A percentile compares a stretch with the other conserved stretches of the same genome.
These are phyloP conservation scores for Volvox carteri DNA, from an alignment of 163 green algal genomes.

Conservation along the genomic window DNA sequence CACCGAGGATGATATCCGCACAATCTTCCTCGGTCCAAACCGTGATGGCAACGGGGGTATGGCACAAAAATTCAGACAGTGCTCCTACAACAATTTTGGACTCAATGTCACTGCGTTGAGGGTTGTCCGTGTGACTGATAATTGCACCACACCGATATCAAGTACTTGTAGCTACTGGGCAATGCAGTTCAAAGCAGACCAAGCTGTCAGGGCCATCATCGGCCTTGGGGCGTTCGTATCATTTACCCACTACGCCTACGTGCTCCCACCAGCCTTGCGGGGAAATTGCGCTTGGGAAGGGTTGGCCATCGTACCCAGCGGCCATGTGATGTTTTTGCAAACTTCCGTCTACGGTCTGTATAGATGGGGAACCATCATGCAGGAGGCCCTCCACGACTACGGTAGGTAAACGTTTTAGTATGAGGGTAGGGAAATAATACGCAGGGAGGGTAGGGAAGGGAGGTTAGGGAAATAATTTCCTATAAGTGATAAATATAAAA, in stretches of 20 bases:
- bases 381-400: no score
- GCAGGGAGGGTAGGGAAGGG: no score
- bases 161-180: neutral
- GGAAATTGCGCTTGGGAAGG: neutral
- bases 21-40: neutral
- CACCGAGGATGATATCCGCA: neutral
- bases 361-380: neutral
- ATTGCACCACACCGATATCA: neutral
- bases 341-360: neutral
- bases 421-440: no score
- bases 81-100: neutral
- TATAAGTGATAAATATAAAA: no score
- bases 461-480: no score
- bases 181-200: neutral
- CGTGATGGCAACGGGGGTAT: neutral
- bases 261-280: neutral
- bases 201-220: neutral
- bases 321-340: neutral
- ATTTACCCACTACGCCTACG: neutral
- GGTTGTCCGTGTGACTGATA: neutral
- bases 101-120: neutral
- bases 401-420: no score
- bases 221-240: neutral
- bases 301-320: neutral
- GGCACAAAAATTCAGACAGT: neutral